Evolutionary conservation across 2,329 filamentous ascomycete genomes (phyloP).

Genomic region (Botrytis deweyae): DNA sequence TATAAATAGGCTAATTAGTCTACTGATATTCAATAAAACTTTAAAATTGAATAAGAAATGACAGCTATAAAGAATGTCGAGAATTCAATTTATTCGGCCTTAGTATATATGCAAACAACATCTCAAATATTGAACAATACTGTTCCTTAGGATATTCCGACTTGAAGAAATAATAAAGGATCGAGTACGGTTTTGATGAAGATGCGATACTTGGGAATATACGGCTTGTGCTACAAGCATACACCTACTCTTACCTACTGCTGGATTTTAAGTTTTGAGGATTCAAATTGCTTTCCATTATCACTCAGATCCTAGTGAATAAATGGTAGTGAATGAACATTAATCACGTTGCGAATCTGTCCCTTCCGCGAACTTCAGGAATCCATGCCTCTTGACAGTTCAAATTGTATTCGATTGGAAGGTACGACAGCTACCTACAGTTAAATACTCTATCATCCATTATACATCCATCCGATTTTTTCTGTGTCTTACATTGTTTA

Average conservation of each 20-base stretch:
- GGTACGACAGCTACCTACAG: background rate
- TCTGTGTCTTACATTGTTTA: background rate
- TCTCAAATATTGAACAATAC: background rate
- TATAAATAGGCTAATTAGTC: background rate
- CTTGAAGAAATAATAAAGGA: background rate
- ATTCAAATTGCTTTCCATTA: background rate
- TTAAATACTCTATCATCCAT: background rate
- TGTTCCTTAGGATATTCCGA: background rate
- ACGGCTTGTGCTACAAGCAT: background rate
- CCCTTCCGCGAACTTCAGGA: background rate
- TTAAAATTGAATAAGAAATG: rapidly evolving
- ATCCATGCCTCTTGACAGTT: background rate
- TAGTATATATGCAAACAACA: background rate
- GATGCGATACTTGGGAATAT: background rate
- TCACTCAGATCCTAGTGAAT: background rate
- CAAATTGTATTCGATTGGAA: background rate
- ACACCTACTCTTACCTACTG: background rate
- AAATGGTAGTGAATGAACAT: background rate
- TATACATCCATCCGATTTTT: background rate
- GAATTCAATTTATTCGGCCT: background rate
- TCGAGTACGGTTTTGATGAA: background rate
- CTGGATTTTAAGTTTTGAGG: background rate
- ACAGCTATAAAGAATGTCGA: background rate
- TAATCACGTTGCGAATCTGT: background rate
- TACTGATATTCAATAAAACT: background rate